A percentile compares a stretch with the other conserved stretches of the same genome.
Evolutionary conservation across 129 eudicot genomes (phyloP).

Genomic region (carrot (Daucus carota)): DH1_v3.0 NC_030383.2:6901501-6902000

Average conservation of each 20-base stretch:
- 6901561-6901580: slow-evolving; percentile 44
- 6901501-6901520: slow-evolving; percentile 98
- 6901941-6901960: too few species aligned
- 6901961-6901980: too few species aligned
- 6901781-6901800: slow-evolving; percentile 59
- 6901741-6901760: slow-evolving; percentile 48
- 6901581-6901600: slow-evolving; percentile 53
- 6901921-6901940: too few species aligned
- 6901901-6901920: too few species aligned
- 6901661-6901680: slow-evolving; percentile 95
- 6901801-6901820: slow-evolving; percentile 91
- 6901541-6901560: slow-evolving; percentile 52
- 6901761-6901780: slow-evolving; percentile 73
- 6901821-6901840: slow-evolving; percentile 96
- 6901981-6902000: too few species aligned
- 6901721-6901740: slow-evolving; percentile 21
- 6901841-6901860: slow-evolving; percentile 46
- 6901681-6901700: slow-evolving; percentile 55
- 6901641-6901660: slow-evolving; percentile 83
- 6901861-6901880: slow-evolving; percentile 13
- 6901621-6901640: slow-evolving; percentile 77
- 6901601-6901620: slow-evolving; percentile 59
- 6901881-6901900: too few species aligned
- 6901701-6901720: slow-evolving; percentile 38
- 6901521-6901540: slow-evolving; percentile 94